These are phyloP conservation scores for Phaeodactylum tricornutum DNA, from an alignment of 108 stramenopile genomes.

Conservation along the genomic window DNA sequence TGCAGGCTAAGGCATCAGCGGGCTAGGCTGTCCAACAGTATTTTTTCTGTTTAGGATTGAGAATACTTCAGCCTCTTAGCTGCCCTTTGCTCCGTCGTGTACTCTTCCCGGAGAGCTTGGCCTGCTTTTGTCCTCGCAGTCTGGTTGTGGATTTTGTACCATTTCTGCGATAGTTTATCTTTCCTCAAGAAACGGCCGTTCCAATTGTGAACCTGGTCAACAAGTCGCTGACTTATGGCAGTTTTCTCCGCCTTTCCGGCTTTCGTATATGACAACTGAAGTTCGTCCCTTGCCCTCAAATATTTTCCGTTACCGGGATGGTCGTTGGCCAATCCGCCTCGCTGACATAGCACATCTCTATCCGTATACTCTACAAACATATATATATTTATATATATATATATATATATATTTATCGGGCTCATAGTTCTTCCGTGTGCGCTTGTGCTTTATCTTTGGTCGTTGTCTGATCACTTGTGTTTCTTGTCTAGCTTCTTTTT, in stretches of 20 bases:
- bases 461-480: not conserved
- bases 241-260: constrained; percentile 25
- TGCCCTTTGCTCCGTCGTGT: constrained; percentile 25
- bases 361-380: not conserved
- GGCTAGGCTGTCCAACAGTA: too few relatives aligned
- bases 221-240: constrained; percentile 17
- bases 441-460: not conserved
- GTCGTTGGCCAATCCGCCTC: not conserved
- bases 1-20: too few relatives aligned
- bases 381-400: too few relatives aligned
- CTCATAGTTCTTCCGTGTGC: not conserved
- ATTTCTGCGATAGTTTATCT: constrained; percentile 14
- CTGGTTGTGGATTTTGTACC: constrained; percentile 21
- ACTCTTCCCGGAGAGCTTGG: constrained; percentile 26
- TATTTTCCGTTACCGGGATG: not conserved
- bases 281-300: not conserved
- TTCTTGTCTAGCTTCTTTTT: too few relatives aligned
- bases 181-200: constrained; percentile 29
- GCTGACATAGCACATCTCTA: constrained; percentile 1
- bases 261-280: not conserved
- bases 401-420: not conserved
- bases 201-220: constrained; percentile 15
- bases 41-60: too few relatives aligned
- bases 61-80: constrained; percentile 33
- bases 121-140: constrained; percentile 24